phyloP scores from a whole-genome alignment of 164 flowering plant species.

The Aristolochia contorta region DNA sequence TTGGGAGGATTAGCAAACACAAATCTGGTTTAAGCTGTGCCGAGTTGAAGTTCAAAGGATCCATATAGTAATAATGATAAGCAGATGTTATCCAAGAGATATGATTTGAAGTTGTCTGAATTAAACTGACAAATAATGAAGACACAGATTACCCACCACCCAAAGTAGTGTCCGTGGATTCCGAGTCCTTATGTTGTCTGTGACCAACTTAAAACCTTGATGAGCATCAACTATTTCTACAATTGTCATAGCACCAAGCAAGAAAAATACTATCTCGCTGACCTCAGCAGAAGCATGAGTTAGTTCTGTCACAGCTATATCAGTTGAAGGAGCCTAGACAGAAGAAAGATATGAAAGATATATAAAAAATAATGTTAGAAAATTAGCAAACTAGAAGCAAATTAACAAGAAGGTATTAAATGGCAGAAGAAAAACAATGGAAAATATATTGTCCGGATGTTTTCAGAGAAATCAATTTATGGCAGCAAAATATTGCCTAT shows the following conservation, averaged over 20 bases:
- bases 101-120: no score
- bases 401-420: no score
- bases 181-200: slow-evolving; percentile 93
- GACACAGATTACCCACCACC: slow-evolving; percentile 64
- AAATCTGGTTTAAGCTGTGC: no score
- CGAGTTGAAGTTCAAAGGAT: no score
- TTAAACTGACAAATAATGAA: background rate
- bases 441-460: no score
- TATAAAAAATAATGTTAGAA: background rate
- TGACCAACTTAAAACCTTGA: slow-evolving; percentile 95
- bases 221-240: slow-evolving; percentile 98
- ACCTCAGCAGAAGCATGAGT: slow-evolving; percentile 90
- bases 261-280: slow-evolving; percentile 92
- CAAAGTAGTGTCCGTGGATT: slow-evolving; percentile 84
- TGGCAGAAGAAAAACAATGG: no score
- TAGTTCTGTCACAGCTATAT: slow-evolving; percentile 77
- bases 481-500: no score
- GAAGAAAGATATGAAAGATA: background rate
- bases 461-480: no score
- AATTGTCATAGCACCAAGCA: slow-evolving; percentile 99
- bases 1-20: no score
- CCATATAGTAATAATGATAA: no score
- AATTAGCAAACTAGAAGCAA: no score
- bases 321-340: slow-evolving; percentile 87
- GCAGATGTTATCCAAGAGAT: no score